Base-by-base conservation (phyloP, 495 filamentous ascomycete species). In the Chlorociboria aeruginascens region DNA sequence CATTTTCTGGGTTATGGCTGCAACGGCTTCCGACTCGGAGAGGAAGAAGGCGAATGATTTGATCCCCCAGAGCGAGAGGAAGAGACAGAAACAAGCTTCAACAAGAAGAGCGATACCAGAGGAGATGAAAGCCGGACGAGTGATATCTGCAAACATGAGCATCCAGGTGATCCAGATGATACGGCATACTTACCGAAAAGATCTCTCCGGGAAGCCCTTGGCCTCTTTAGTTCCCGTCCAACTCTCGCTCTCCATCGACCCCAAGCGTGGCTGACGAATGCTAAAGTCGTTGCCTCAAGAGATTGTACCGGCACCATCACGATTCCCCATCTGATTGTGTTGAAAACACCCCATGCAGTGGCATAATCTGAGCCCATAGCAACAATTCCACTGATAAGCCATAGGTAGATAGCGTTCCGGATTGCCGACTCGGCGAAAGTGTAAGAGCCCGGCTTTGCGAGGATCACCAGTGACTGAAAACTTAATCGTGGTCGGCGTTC, bases 321-420 rank as follows among this genome's bases (percentile, higher is more conserved):
- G 3, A 88, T 63, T 1, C 83, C 82, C 83, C 82, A 87, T n/a
- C 82, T 72, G 49, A 88, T 85, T 0, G 82, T 85, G 50, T 74
- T 83, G 66, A 88, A 86, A 33, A 86, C 66, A 11, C 80, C 76
- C 83, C 81, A 87, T 1, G 83, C 81, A 2, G 83, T 86, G 1
- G 79, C 78, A 61, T 86, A 86, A 25, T 76, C 69, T 0, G 63
- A 54, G 3, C 81, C 81, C 49, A 86, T 65, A 0, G 69, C 54
- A 0, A 88, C 69, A 33, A 86, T 83, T 8, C 68, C 70, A 36
- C 63, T 70, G n/a, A 86, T 69, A 2, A 87, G 68, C 82, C 81
- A 87, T 12, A 87, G 70, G 49, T 88, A 86, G 0, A 88, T 64
- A 0, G 78, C 69, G 45, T 88, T 88, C 7, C 83, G 68, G 17